A percentile compares a stretch with the other conserved stretches of the same genome.
phyloP scores from a whole-genome alignment of 31 red algal genomes.

The Pterothamnion heteromorphum region DNA sequence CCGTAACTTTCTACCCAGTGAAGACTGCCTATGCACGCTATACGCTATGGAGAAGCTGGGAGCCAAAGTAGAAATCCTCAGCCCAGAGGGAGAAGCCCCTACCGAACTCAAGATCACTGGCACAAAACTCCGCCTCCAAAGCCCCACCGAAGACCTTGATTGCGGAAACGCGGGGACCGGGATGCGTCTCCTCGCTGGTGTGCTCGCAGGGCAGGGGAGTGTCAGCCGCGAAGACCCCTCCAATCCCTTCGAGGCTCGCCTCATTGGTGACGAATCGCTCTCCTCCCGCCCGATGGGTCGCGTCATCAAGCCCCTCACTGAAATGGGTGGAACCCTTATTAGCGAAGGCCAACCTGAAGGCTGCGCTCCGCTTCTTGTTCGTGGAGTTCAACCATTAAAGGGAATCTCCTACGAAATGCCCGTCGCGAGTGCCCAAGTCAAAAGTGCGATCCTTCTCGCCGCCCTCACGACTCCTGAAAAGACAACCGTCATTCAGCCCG shows the following conservation, averaged over 20 bases:
- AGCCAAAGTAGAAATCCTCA: background rate
- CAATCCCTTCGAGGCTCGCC: background rate
- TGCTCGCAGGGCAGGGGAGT: background rate
- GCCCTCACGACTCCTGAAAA: background rate
- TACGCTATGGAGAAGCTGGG: background rate
- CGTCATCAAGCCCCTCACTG: background rate
- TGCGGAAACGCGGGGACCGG: background rate
- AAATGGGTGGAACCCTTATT: background rate
- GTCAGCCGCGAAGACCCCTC: too few species aligned
- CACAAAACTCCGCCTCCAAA: background rate
- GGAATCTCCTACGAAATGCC: background rate
- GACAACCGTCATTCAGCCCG: background rate
- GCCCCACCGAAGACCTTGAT: background rate
- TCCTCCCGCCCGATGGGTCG: background rate
- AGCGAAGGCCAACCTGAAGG: background rate
- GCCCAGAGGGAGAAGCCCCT: background rate
- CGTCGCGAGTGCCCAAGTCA: conserved; percentile 20
- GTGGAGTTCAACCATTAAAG: background rate
- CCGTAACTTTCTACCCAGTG: background rate
- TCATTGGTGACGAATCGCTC: background rate
- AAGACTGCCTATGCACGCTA: background rate
- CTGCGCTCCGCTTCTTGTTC: background rate
- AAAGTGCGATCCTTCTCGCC: background rate
- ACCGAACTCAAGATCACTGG: background rate
- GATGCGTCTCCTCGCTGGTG: background rate